Evolutionary conservation across 768 basidiomycete genomes (phyloP).

Genomic region (Lactarius sp.): DNA sequence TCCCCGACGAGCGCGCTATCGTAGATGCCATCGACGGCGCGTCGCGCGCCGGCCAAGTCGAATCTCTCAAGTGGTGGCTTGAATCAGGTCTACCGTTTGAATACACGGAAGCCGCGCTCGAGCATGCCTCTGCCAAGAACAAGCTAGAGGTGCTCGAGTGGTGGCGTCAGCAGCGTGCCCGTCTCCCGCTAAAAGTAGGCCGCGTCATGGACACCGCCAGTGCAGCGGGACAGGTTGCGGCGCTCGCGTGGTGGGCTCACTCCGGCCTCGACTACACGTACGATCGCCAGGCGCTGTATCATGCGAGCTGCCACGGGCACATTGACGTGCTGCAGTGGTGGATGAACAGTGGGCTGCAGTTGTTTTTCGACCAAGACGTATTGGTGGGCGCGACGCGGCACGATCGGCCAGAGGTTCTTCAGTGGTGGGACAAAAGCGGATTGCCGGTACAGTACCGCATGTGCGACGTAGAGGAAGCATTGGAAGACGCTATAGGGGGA

Average conservation of each 20-base stretch:
- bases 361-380: slow-evolving; percentile 77
- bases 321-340: slow-evolving; percentile 82
- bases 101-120: slow-evolving; percentile 76
- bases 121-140: slow-evolving; percentile 73
- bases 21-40: slow-evolving; percentile 75
- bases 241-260: slow-evolving; percentile 81
- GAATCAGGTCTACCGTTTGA: slow-evolving; percentile 59
- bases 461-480: slow-evolving; percentile 88
- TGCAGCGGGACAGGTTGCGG: slow-evolving; percentile 67
- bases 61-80: slow-evolving; percentile 79
- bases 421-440: slow-evolving; percentile 84
- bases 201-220: slow-evolving; percentile 84
- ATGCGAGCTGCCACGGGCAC: slow-evolving; percentile 75
- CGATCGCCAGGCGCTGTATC: slow-evolving; percentile 69
- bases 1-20: slow-evolving; percentile 50
- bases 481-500: slow-evolving; percentile 83
- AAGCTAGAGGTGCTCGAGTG: slow-evolving; percentile 74
- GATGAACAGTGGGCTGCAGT: slow-evolving; percentile 68
- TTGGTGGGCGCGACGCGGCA: slow-evolving; percentile 76
- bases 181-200: slow-evolving; percentile 71
- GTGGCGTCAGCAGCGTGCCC: slow-evolving; percentile 62
- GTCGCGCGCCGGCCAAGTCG: slow-evolving; percentile 68
- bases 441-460: slow-evolving; percentile 80
- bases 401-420: slow-evolving; percentile 74
- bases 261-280: slow-evolving; percentile 76